Evolutionary conservation across 2,329 filamentous ascomycete species (phyloP).

Genomic region (Conoideocrella luteorostrata): DNA sequence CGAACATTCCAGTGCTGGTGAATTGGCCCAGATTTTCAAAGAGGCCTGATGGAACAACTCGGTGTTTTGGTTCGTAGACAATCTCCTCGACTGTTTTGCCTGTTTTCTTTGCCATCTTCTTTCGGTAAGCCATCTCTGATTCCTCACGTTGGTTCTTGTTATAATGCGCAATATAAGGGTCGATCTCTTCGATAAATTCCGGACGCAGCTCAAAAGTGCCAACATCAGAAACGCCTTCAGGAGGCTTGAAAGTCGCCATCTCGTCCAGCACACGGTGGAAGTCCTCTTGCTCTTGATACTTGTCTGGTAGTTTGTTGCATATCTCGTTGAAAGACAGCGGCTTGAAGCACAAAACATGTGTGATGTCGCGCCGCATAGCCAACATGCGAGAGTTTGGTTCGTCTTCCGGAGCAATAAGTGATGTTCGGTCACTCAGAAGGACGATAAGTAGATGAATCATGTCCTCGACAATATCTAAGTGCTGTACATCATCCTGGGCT

Average conservation of each 20-base stretch:
- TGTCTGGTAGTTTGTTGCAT: slow-evolving; percentile 77
- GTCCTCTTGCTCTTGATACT: slow-evolving; percentile 80
- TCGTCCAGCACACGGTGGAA: slow-evolving; percentile 79
- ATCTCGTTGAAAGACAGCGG: slow-evolving; percentile 93
- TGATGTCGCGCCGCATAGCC: slow-evolving; percentile 81
- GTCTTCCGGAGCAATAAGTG: slow-evolving; percentile 63
- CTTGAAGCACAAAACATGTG: slow-evolving; percentile 92
- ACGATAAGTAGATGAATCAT: slow-evolving; percentile 92
- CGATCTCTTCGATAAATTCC: slow-evolving; percentile 78
- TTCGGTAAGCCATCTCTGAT: slow-evolving; percentile 81
- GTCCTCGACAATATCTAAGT: slow-evolving; percentile 90
- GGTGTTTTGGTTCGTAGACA: slow-evolving; percentile 83
- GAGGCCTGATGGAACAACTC: slow-evolving; percentile 66
- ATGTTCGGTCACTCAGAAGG: slow-evolving; percentile 79
- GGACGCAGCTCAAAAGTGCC: slow-evolving; percentile 91
- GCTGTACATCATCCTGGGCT: slow-evolving; percentile 78
- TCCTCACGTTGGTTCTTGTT: slow-evolving; percentile 96
- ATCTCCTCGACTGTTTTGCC: slow-evolving; percentile 76
- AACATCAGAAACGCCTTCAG: slow-evolving; percentile 85
- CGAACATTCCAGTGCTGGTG: slow-evolving; percentile 78
- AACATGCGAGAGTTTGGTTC: slow-evolving; percentile 59
- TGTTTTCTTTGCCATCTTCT: slow-evolving; percentile 79
- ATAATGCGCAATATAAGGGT: slow-evolving; percentile 94
- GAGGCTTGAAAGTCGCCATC: slow-evolving; percentile 82
- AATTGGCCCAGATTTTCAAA: slow-evolving; percentile 74